These are phyloP conservation scores for Ganoderma lucidum DNA, from an alignment of 1,284 basidiomycete species.

Conservation along the genomic window DNA sequence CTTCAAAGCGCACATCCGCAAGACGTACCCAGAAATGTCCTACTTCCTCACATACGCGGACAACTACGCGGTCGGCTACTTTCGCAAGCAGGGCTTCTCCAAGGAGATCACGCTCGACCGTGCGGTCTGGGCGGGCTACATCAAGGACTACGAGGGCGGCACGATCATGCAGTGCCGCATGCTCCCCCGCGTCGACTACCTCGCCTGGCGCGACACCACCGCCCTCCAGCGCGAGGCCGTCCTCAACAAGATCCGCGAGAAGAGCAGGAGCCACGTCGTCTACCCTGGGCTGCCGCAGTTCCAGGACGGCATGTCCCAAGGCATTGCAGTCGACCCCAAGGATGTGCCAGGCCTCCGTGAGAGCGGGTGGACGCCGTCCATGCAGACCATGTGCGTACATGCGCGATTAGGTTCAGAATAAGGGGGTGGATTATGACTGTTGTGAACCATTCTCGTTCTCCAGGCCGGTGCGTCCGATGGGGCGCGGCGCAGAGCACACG, in stretches of 20 bases:
- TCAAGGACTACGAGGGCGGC: constrained; percentile 99
- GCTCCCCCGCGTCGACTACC: constrained; percentile 91
- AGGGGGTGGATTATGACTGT: too few relatives aligned
- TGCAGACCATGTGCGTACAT: constrained; percentile 66
- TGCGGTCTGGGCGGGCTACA: constrained; percentile 97
- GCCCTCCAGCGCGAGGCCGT: constrained; percentile 90
- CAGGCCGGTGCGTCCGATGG: constrained; percentile 45
- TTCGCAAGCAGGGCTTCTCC: constrained; percentile 98
- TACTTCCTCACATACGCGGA: constrained; percentile 99
- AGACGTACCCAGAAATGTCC: constrained; percentile 84
- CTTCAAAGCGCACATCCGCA: constrained; percentile 93
- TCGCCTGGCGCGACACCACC: constrained; percentile 84
- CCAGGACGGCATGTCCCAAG: constrained; percentile 59
- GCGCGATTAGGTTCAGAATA: too few relatives aligned
- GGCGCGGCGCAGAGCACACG: constrained; percentile 64
- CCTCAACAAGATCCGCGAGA: constrained; percentile 87
- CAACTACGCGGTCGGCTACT: constrained; percentile 99
- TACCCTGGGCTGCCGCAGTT: constrained; percentile 88
- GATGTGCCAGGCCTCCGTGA: constrained; percentile 93
- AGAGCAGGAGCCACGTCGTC: constrained; percentile 89
- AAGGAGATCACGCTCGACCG: constrained; percentile 95
- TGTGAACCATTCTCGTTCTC: too few relatives aligned
- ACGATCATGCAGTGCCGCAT: constrained; percentile 99
- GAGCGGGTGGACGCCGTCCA: constrained; percentile 92
- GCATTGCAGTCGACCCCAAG: constrained; percentile 65